Percentiles rank a stretch among this genome's conserved stretches.
Evolutionary conservation across 2,329 filamentous ascomycete genomes (phyloP).

Genomic region (Penicillium brasilianum): DNA sequence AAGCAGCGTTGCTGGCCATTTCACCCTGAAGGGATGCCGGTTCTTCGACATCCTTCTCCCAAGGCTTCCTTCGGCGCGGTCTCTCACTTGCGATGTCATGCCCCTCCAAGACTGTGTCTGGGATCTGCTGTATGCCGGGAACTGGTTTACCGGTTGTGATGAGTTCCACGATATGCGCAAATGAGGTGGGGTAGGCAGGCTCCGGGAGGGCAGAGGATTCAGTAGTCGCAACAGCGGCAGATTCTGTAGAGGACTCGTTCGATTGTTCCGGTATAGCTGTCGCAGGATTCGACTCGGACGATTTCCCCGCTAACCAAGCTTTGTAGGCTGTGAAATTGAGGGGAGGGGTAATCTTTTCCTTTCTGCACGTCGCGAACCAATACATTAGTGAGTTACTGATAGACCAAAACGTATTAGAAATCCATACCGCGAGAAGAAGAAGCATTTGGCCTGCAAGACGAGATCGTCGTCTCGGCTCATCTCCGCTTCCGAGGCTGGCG

Average conservation of each 20-base stretch:
- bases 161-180: slow-evolving; percentile 83
- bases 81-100: slow-evolving; percentile 65
- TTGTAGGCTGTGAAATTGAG: slow-evolving; percentile 73
- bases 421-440: slow-evolving; percentile 53
- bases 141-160: slow-evolving; percentile 82
- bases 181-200: slow-evolving; percentile 77
- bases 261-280: not conserved
- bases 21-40: slow-evolving; percentile 5
- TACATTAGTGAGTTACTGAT: not conserved
- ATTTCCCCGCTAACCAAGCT: slow-evolving; percentile 57
- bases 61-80: slow-evolving; percentile 70
- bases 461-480: slow-evolving; percentile 47
- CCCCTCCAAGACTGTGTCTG: slow-evolving; percentile 74
- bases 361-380: slow-evolving; percentile 31
- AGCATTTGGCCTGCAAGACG: slow-evolving; percentile 54
- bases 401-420: not conserved
- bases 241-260: slow-evolving; percentile 14
- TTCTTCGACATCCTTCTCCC: slow-evolving; percentile 67
- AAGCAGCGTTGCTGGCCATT: slow-evolving; percentile 11
- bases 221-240: slow-evolving; percentile 12
- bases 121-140: slow-evolving; percentile 85
- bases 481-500: slow-evolving; percentile 46
- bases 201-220: slow-evolving; percentile 26
- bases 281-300: not conserved
- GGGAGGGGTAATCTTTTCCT: slow-evolving; percentile 43